These are phyloP conservation scores for Veloboletus limbatus DNA, from an alignment of 1,284 basidiomycete species.

Conservation along the genomic window DNA sequence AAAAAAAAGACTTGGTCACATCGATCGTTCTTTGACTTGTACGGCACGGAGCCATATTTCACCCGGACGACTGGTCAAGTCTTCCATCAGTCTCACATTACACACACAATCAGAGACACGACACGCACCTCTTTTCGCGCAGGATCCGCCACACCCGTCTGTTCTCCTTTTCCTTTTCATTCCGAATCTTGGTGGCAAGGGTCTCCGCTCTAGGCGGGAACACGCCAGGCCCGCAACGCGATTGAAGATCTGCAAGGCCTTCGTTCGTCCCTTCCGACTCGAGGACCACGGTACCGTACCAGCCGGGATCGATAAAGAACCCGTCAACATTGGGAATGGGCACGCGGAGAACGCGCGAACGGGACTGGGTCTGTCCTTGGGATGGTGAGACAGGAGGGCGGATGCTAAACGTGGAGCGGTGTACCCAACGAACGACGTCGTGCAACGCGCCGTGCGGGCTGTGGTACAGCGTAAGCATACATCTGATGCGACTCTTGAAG, in stretches of 20 bases:
- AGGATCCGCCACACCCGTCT: slow-evolving; percentile 67
- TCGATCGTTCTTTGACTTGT: slow-evolving; percentile 54
- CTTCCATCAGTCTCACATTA: slow-evolving; percentile 11
- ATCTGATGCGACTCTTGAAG: background rate
- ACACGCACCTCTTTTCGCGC: slow-evolving; percentile 69
- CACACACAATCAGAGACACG: background rate
- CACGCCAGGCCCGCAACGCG: slow-evolving; percentile 60
- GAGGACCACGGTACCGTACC: slow-evolving; percentile 76
- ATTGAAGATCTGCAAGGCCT: slow-evolving; percentile 72
- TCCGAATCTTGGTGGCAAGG: slow-evolving; percentile 29
- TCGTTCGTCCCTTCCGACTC: slow-evolving; percentile 84
- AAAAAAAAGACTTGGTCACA: too few relatives aligned
- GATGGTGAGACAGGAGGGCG: slow-evolving; percentile 37
- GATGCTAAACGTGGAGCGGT: slow-evolving; percentile 70
- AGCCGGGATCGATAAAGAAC: slow-evolving; percentile 67
- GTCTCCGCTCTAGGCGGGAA: slow-evolving; percentile 55
- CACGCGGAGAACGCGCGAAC: slow-evolving; percentile 29
- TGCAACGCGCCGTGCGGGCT: slow-evolving; percentile 75
- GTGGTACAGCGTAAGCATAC: slow-evolving; percentile 6
- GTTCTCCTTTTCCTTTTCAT: slow-evolving; percentile 43
- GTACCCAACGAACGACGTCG: slow-evolving; percentile 78
- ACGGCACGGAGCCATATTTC: slow-evolving; percentile 77
- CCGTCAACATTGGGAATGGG: slow-evolving; percentile 49
- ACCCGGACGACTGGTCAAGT: slow-evolving; percentile 59
- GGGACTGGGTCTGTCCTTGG: slow-evolving; percentile 18